Percentiles rank a stretch among this genome's conserved stretches.
Conservation (phyloP, 2,329 filamentous ascomycete species). For the Pestalotiopsis sp. region DNA sequence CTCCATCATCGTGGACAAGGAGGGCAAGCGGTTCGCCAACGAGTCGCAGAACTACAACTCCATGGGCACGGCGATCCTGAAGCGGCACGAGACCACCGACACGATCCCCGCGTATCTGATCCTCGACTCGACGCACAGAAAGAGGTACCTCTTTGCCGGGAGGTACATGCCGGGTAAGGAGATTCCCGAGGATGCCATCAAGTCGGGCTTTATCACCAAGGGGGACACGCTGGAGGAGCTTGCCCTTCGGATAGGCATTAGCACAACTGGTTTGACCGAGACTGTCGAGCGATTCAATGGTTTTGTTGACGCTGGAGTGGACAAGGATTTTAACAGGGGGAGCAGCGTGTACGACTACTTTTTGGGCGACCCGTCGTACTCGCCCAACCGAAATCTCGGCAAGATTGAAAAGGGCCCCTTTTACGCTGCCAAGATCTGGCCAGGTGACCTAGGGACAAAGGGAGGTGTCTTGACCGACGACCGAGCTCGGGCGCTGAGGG, state of each 20-base stretch:
- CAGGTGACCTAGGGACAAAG: constrained; percentile 41
- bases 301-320: constrained; percentile 29
- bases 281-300: constrained; percentile 33
- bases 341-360: constrained; percentile 31
- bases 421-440: constrained; percentile 35
- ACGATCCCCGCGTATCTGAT: constrained; percentile 35
- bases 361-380: constrained; percentile 32
- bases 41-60: constrained; percentile 35
- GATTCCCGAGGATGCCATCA: not conserved
- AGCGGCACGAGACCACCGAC: not conserved
- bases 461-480: constrained; percentile 38
- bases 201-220: constrained; percentile 20
- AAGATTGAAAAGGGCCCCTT: constrained; percentile 30
- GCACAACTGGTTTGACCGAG: constrained; percentile 19
- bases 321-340: constrained; percentile 36
- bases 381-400: constrained; percentile 34
- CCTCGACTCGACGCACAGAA: constrained; percentile 32
- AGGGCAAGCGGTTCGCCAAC: constrained; percentile 35
- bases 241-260: constrained; percentile 26
- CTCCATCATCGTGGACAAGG: constrained; percentile 36
- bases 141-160: constrained; percentile 24
- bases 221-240: constrained; percentile 27
- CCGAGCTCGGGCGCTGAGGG: constrained; percentile 26
- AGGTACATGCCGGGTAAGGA: not conserved
- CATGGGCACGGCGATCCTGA: constrained; percentile 21